These are phyloP conservation scores for Cordyceps cateniannulata DNA, from an alignment of 2,329 filamentous ascomycete genomes.

Conservation along the genomic window DNA sequence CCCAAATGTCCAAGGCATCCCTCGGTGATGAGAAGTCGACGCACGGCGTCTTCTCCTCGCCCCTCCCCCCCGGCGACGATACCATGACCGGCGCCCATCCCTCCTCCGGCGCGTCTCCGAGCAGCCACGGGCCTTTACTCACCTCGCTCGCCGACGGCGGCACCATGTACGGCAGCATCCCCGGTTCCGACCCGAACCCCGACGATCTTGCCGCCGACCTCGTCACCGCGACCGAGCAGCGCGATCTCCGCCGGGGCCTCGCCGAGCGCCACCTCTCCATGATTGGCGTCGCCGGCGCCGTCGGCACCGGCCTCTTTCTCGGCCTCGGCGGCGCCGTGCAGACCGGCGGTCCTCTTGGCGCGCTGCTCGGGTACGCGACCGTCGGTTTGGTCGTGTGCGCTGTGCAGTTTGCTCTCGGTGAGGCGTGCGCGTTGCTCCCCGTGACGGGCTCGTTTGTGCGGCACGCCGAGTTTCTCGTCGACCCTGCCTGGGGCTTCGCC, in stretches of 20 bases:
- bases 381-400: conserved; percentile 51
- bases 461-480: conserved; percentile 54
- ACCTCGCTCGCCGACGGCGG: neutral
- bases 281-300: conserved; percentile 56
- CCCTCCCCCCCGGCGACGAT: neutral
- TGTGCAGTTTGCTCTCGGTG: conserved; percentile 53
- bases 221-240: conserved; percentile 41
- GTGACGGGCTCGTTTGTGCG: conserved; percentile 58
- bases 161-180: neutral
- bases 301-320: conserved; percentile 55
- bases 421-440: conserved; percentile 53
- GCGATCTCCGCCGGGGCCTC: conserved; percentile 41
- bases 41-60: neutral
- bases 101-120: neutral
- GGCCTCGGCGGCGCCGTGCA: conserved; percentile 49
- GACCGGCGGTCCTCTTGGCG: conserved; percentile 41
- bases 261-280: conserved; percentile 49
- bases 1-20: neutral
- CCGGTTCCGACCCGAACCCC: neutral
- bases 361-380: conserved; percentile 47
- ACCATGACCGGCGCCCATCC: neutral
- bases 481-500: conserved; percentile 52
- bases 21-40: neutral
- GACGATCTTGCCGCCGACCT: conserved; percentile 31
- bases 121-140: neutral